Conservation (phyloP, 2,329 filamentous ascomycete genomes). For the Botryotinia globosa region DNA sequence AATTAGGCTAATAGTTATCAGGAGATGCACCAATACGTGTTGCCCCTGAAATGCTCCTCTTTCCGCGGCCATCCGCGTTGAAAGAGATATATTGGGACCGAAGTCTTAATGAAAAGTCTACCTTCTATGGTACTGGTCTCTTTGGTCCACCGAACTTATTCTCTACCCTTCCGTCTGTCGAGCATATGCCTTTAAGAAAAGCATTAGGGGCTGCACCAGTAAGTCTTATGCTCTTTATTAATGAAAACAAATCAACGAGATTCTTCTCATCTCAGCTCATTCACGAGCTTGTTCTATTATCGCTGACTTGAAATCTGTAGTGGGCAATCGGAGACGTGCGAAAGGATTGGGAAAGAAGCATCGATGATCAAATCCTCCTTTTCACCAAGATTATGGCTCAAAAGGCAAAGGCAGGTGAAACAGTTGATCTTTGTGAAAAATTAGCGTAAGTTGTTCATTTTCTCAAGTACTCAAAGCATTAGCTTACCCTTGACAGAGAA, state of each 20-base stretch:
- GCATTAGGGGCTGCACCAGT: slow-evolving; percentile 1
- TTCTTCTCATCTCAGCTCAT: not conserved
- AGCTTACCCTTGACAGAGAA: not conserved
- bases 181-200: slow-evolving; percentile 5
- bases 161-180: not conserved
- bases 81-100: slow-evolving; percentile 44
- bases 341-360: not conserved
- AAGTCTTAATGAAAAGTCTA: slow-evolving; percentile 40
- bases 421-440: slow-evolving; percentile 4
- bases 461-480: not conserved
- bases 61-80: slow-evolving; percentile 39
- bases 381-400: not conserved
- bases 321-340: slow-evolving; percentile 8
- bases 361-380: not conserved
- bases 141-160: slow-evolving; percentile 40
- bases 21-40: slow-evolving; percentile 27
- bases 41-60: slow-evolving; percentile 41
- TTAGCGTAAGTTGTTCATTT: not conserved
- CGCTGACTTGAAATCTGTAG: not conserved
- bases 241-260: too few species aligned
- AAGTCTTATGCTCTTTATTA: not conserved
- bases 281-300: not conserved
- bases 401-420: not conserved
- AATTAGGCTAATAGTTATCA: slow-evolving; percentile 14
- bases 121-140: slow-evolving; percentile 40